Evolutionary conservation across 352 stramenopile species (phyloP).

Genomic region (Phytophthora constricta): DNA sequence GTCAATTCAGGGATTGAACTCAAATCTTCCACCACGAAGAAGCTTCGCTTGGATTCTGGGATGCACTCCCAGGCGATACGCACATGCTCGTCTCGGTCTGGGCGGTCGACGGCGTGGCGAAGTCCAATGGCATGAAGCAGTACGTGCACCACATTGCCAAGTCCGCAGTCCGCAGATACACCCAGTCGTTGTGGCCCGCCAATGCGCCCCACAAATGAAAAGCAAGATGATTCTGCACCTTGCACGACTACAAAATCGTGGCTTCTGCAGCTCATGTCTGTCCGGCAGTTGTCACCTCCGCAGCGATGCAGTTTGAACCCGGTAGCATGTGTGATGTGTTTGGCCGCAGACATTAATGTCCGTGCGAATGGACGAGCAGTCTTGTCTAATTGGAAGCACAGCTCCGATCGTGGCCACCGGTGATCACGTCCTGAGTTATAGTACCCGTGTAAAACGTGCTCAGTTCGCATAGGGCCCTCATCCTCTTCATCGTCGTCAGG

Average conservation of each 20-base stretch:
- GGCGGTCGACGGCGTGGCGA: slow-evolving; percentile 72
- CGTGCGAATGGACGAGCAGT: slow-evolving; percentile 46
- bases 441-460: slow-evolving; percentile 73
- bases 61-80: slow-evolving; percentile 85
- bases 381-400: slow-evolving; percentile 78
- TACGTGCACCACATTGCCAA: slow-evolving; percentile 85
- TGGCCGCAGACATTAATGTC: slow-evolving; percentile 59
- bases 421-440: slow-evolving; percentile 83
- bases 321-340: slow-evolving; percentile 67
- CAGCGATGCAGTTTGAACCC: slow-evolving; percentile 74
- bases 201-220: slow-evolving; percentile 81
- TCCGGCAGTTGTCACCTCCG: slow-evolving; percentile 48
- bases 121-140: slow-evolving; percentile 77
- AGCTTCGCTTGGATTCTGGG: slow-evolving; percentile 62
- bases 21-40: slow-evolving; percentile 71
- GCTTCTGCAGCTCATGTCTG: slow-evolving; percentile 44
- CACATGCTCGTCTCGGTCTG: slow-evolving; percentile 79
- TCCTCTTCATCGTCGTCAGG: slow-evolving; percentile 7
- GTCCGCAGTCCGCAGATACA: slow-evolving; percentile 69
- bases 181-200: slow-evolving; percentile 67
- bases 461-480: slow-evolving; percentile 21
- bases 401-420: slow-evolving; percentile 60
- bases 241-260: slow-evolving; percentile 74
- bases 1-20: slow-evolving; percentile 9
- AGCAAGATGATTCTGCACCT: slow-evolving; percentile 66